Evolutionary conservation across 306 rosid species (phyloP), one percentile per base, ranked within the genome.

Genomic region (Abrus pulchellus): DNA sequence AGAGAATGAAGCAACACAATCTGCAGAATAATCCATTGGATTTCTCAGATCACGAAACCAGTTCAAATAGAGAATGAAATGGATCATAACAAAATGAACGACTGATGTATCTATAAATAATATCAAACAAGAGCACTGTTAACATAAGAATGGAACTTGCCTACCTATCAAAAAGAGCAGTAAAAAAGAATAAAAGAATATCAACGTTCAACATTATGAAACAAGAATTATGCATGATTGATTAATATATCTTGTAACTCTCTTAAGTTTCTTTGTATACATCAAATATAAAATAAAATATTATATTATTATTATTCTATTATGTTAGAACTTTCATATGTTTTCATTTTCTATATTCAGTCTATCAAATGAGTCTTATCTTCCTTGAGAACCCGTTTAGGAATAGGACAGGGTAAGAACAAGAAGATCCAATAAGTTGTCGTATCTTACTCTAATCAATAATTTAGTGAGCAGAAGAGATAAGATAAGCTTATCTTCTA

Each of bases 71-170:
- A 53, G 32, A 61, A 11, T 5, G 5, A 68, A 11, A 30, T 57
- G 33, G 45, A 38, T 53, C 1, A 65, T 30, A 55, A 73, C 9
- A 44, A 13, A 74, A 81, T 66, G 1, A 55, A 14, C 20, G 52
- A 52, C 45, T 43, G 55, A 77, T 40, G 14, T 38, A 27, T 44
- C 75, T 36, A 43, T 47, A 34, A 14, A 53, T 48, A 10, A 32
- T 14, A 71, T 34, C 54, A 36, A 12, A 33, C 52, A 59, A 76
- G 9, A 12, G 40, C 52, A 40, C 56, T 13, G n/a, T 54, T 44
- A 68, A 40, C 67, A 33, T 49, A 48, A n/a, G 64, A 75, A 30
- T 12, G 63, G 5, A 60, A 62, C 60, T n/a, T 75, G 55, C 36
- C 65, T 12, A 48, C 71, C 28, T 28, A 40, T 50, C 20, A 49